A percentile compares a stretch with the other conserved stretches of the same genome.
Conservation (phyloP, 345 rosid genomes). For the Conringia planisiliqua region DNA sequence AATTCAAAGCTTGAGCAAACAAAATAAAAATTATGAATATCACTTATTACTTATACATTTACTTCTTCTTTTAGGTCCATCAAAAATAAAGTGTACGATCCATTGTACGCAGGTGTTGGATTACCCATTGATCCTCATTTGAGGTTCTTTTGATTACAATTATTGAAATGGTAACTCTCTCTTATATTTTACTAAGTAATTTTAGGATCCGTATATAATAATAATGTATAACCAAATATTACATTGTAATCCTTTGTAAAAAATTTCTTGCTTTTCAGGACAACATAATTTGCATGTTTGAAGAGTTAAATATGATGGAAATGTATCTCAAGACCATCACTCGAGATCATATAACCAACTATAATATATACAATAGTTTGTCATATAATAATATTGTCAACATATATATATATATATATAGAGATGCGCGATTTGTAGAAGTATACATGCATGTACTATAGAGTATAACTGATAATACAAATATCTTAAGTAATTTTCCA, state of each 20-base stretch:
- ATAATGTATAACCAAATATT: background rate
- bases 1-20: background rate
- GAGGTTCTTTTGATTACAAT: background rate
- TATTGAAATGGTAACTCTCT: constrained; percentile 6
- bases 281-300: background rate
- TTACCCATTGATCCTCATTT: constrained; percentile 24
- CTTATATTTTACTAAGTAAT: background rate
- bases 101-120: constrained; percentile 13
- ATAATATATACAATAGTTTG: background rate
- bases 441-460: background rate
- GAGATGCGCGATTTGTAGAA: background rate
- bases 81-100: constrained; percentile 15
- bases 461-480: background rate
- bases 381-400: background rate
- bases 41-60: background rate
- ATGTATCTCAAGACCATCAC: background rate
- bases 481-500: background rate
- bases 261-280: background rate
- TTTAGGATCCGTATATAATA: background rate
- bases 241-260: background rate
- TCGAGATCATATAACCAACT: background rate
- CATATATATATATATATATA: too few relatives aligned
- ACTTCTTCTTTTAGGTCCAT: constrained; percentile 11
- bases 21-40: background rate
- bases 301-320: constrained; percentile 1